Base-by-base conservation (phyloP, 768 basidiomycete genomes). In the Mrakia blollopis region DNA sequence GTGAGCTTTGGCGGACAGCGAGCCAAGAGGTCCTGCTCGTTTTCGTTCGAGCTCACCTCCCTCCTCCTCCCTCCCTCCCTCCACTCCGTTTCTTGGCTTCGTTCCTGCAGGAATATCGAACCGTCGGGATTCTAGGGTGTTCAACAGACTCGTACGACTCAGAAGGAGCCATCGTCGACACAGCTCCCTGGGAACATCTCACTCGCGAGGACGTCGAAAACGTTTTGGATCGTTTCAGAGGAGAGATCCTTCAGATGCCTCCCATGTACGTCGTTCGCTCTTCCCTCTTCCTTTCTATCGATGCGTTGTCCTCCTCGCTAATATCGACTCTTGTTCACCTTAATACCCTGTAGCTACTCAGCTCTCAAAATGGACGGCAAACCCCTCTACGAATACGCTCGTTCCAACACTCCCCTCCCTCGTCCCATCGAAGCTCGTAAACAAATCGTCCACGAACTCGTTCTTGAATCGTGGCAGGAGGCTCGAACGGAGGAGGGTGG, bases 351-450 rank as follows among this genome's bases (percentile, higher is more conserved):
- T 82, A 98, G 96, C 82, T 99, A 95, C 84, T 98, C 97, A 14
- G 97, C 97, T 2, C 86, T 98, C 50, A 98, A 98, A 84, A 98
- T 98, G 95, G 94, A 98, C 80, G 97, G 97, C 0, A 92, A 88
- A 83, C 93, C 93, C 0, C 83, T 98, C 50, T 93, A 98, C 83
- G 95, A 98, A 80, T 99, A 98, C 82, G 97, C 97, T 28, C 89
- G 97, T 3, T 87, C 91, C 81, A 92, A 92, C 11, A 92, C 91
- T 61, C 93, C 95, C 0, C 88, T 99, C 23, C 97, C 97, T 44
- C 89, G 94, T 13, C 92, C 96, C n/a, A 95, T 99, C 78, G 93
- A 94, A 80, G 83, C 90, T 69, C 91, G 97, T 16, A 87, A 88
- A 79, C 91, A 92, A 28, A 93, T 89, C 13, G 89, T 99, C 13